Evolutionary conservation across 2,329 filamentous ascomycete genomes (phyloP).

Genomic region (Stagonosporopsis chrysanthemi): DNA sequence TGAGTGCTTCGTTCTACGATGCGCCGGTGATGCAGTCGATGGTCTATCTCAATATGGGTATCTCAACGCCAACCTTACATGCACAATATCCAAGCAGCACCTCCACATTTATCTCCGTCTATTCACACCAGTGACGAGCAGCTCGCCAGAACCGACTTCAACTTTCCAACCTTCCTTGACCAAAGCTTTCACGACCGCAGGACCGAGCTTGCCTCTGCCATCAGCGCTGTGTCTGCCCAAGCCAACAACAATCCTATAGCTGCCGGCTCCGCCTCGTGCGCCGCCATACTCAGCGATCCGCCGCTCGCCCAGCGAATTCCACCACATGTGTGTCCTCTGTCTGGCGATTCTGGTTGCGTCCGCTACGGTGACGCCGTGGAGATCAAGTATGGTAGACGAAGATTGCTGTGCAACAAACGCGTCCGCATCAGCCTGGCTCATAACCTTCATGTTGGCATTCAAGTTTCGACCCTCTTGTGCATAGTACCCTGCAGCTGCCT

Average conservation of each 20-base stretch:
- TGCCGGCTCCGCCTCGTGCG: constrained; percentile 54
- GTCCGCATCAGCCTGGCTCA: constrained; percentile 74
- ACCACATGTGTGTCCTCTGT: constrained; percentile 75
- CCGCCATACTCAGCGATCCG: constrained; percentile 57
- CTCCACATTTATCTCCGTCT: constrained; percentile 26
- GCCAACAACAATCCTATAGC: constrained; percentile 82
- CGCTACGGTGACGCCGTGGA: constrained; percentile 83
- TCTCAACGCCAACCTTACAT: background rate
- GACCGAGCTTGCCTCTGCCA: constrained; percentile 77
- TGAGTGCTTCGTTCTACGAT: background rate
- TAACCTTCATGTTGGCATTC: constrained; percentile 63
- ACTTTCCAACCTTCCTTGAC: constrained; percentile 84
- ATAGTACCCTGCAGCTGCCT: constrained; percentile 79
- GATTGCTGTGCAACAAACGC: constrained; percentile 73
- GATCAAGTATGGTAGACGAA: constrained; percentile 71
- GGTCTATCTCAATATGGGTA: constrained; percentile 1
- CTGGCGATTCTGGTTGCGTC: constrained; percentile 82
- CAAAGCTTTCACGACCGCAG: constrained; percentile 79
- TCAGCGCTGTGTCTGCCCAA: constrained; percentile 78
- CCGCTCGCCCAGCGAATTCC: constrained; percentile 73
- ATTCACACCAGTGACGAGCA: constrained; percentile 70
- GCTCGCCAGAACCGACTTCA: constrained; percentile 72
- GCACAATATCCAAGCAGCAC: background rate
- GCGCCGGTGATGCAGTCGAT: background rate
- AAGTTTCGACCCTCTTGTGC: constrained; percentile 73